Conservation (phyloP, 1,284 basidiomycete species). For the Exsudoporus floridanus region DNA sequence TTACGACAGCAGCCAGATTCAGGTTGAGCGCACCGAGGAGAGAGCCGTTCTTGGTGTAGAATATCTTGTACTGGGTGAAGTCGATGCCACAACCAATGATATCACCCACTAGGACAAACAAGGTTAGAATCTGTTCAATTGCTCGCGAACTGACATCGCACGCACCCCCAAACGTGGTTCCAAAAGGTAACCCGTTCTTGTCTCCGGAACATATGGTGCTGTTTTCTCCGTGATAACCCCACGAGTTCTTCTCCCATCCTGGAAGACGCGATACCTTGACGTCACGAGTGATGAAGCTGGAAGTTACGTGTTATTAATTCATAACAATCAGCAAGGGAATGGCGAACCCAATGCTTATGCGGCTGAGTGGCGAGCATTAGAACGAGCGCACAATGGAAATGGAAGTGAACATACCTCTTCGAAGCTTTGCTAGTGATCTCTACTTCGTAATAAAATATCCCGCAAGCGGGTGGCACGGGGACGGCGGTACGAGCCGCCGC, state of each 20-base stretch:
- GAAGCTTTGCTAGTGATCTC: conserved; percentile 70
- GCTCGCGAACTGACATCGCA: conserved; percentile 9
- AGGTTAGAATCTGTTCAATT: background rate
- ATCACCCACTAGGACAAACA: conserved; percentile 63
- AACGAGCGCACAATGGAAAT: conserved; percentile 10
- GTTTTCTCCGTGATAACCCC: conserved; percentile 95
- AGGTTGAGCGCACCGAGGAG: conserved; percentile 59
- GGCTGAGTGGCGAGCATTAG: conserved; percentile 42
- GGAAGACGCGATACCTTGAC: conserved; percentile 76
- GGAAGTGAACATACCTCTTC: conserved; percentile 57
- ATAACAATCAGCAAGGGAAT: conserved; percentile 6
- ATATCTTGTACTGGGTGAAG: conserved; percentile 73
- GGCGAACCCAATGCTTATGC: conserved; percentile 76
- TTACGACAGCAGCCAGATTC: conserved; percentile 4
- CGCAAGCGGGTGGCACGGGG: conserved; percentile 78
- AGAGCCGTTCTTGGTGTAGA: conserved; percentile 88
- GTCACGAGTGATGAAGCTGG: conserved; percentile 49
- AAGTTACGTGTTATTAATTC: conserved; percentile 9
- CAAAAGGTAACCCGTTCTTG: conserved; percentile 71
- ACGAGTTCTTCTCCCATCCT: conserved; percentile 88
- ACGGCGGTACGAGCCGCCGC: conserved; percentile 74
- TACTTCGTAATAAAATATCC: conserved; percentile 90
- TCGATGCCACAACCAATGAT: conserved; percentile 88
- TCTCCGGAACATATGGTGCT: conserved; percentile 77
- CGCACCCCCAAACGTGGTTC: conserved; percentile 73